A percentile compares a stretch with the other conserved stretches of the same genome.
Conservation (phyloP, 2,329 filamentous ascomycete genomes). For the Cytospora leucostoma region DNA sequence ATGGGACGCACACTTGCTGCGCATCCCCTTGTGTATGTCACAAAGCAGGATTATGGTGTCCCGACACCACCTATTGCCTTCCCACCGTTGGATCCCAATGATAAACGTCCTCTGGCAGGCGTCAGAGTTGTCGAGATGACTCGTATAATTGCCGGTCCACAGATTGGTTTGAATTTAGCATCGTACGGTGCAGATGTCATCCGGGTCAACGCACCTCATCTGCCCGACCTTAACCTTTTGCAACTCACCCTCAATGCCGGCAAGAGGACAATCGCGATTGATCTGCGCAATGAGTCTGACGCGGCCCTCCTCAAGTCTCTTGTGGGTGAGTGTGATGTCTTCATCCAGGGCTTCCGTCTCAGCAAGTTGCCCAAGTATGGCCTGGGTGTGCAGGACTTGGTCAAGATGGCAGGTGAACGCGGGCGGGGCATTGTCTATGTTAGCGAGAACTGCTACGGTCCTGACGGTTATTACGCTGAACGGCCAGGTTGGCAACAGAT, state of each 20-base stretch:
- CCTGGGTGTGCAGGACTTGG: slow-evolving; percentile 43
- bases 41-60: slow-evolving; percentile 38
- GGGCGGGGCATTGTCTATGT: slow-evolving; percentile 50
- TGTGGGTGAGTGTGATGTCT: slow-evolving; percentile 52
- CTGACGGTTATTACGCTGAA: slow-evolving; percentile 46
- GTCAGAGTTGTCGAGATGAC: slow-evolving; percentile 53
- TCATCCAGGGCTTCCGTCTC: slow-evolving; percentile 55
- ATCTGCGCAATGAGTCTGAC: slow-evolving; percentile 39
- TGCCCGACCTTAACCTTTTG: slow-evolving; percentile 45
- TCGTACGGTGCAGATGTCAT: slow-evolving; percentile 50
- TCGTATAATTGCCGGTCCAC: slow-evolving; percentile 50
- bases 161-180: slow-evolving; percentile 45
- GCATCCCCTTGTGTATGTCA: slow-evolving; percentile 46
- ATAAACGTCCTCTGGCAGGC: slow-evolving; percentile 44
- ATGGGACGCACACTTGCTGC: slow-evolving; percentile 46
- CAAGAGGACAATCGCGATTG: slow-evolving; percentile 49
- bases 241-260: slow-evolving; percentile 48
- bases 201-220: slow-evolving; percentile 44
- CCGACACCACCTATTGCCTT: slow-evolving; percentile 39
- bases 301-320: slow-evolving; percentile 34
- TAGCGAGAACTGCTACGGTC: slow-evolving; percentile 53
- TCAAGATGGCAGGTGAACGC: slow-evolving; percentile 42
- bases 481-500: slow-evolving; percentile 56
- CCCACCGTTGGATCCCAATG: slow-evolving; percentile 33
- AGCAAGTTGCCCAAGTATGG: slow-evolving; percentile 45